These are phyloP conservation scores for Lachancea kluyveri DNA, from an alignment of 805 yeast species.

Conservation along the genomic window DNA sequence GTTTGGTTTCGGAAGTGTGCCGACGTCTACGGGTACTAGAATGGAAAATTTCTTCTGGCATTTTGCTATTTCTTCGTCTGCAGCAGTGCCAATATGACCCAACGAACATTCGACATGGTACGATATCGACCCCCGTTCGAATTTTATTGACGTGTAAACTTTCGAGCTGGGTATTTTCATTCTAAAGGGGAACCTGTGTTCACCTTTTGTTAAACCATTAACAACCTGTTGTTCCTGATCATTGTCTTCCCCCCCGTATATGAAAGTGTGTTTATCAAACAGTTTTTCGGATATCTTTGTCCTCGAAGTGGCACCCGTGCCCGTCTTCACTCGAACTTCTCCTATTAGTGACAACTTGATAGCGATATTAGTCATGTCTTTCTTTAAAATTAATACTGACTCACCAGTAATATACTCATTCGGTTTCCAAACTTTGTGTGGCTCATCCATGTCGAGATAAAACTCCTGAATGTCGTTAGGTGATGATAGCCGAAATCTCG, in stretches of 20 bases:
- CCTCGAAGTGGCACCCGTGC: slow-evolving; percentile 44
- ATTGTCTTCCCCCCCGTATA: slow-evolving; percentile 43
- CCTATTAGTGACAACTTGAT: slow-evolving; percentile 53
- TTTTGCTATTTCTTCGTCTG: slow-evolving; percentile 30
- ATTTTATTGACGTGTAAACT: slow-evolving; percentile 67
- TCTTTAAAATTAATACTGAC: slow-evolving; percentile 48
- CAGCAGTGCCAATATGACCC: slow-evolving; percentile 14
- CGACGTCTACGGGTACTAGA: slow-evolving; percentile 69
- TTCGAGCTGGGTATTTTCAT: slow-evolving; percentile 73
- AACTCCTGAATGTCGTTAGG: slow-evolving; percentile 61
- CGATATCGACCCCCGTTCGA: slow-evolving; percentile 78
- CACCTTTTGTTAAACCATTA: slow-evolving; percentile 66
- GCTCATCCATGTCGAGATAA: slow-evolving; percentile 63
- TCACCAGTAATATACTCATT: slow-evolving; percentile 71
- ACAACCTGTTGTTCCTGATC: slow-evolving; percentile 5
- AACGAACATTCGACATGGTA: slow-evolving; percentile 42
- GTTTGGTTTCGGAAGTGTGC: slow-evolving; percentile 57
- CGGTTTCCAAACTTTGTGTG: slow-evolving; percentile 73
- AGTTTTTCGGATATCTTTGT: slow-evolving; percentile 45
- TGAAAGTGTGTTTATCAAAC: slow-evolving; percentile 52
- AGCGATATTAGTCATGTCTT: slow-evolving; percentile 43
- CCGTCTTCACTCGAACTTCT: slow-evolving; percentile 46
- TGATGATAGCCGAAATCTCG: too few species aligned
- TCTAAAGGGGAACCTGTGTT: slow-evolving; percentile 81
- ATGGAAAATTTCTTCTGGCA: slow-evolving; percentile 56